These are phyloP conservation scores for Obelidium mucronatum DNA, from an alignment of 192 early-diverging fungal species.

Conservation along the genomic window DNA sequence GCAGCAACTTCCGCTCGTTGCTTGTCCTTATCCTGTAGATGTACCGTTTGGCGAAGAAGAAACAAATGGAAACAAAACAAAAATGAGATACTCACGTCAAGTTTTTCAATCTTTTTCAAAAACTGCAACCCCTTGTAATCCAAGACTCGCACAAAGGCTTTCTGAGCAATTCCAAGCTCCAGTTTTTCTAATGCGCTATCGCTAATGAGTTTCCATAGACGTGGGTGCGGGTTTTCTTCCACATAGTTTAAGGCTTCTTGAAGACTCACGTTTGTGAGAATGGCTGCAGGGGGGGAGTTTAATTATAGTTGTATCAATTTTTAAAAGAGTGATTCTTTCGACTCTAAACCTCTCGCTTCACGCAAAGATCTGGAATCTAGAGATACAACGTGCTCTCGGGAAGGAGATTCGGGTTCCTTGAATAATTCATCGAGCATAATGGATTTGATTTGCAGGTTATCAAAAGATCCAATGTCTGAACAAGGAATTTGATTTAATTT, in stretches of 20 bases:
- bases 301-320: neutral
- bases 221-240: constrained; percentile 59
- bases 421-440: constrained; percentile 60
- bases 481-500: neutral
- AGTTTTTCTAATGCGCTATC: constrained; percentile 58
- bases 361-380: constrained; percentile 59
- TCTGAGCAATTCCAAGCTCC: constrained; percentile 55
- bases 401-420: constrained; percentile 50
- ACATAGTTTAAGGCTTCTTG: constrained; percentile 59
- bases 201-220: constrained; percentile 62
- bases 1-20: constrained; percentile 61
- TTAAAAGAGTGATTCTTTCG: neutral
- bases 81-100: constrained; percentile 56
- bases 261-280: constrained; percentile 52
- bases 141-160: constrained; percentile 51
- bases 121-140: constrained; percentile 65
- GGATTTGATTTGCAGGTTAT: constrained; percentile 62
- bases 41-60: neutral
- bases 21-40: constrained; percentile 55
- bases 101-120: constrained; percentile 58
- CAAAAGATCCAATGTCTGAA: constrained; percentile 59
- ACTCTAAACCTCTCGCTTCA: constrained; percentile 49
- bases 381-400: constrained; percentile 42
- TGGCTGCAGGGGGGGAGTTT: constrained; percentile 35
- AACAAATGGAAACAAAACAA: neutral